Base-by-base conservation (phyloP, 2,329 filamentous ascomycete species). In the Claviceps fusiformis region DNA sequence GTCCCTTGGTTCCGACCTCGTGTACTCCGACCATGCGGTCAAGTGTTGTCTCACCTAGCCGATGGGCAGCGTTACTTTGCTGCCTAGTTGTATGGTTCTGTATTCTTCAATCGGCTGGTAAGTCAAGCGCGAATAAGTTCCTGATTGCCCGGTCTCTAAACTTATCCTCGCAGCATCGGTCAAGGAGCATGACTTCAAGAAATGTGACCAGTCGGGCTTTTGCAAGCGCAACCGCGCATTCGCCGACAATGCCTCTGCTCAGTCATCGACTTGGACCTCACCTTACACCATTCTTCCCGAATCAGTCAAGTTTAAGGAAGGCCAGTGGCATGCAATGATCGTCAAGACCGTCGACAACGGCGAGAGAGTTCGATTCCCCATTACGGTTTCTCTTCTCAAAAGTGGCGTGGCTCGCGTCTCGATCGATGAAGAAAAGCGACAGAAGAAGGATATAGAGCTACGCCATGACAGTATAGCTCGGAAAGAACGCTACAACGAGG, bases 171-270 rank as follows among this genome's bases (percentile, higher is more conserved):
- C 37, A 95, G 90, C 81, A 60, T 78, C 81, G 64, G 93, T 98
- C 53, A 98, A 98, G 74, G 87, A 95, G 67, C 84, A 95, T 64
- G 91, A 95, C 70, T 98, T 97, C 79, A 98, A 97, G 68, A 95
- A 87, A 64, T 98, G 93, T 74, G 75, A 87, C 62, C 92, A 98
- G 68, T 93, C 92, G 5, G 93, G 93, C 64, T 98, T 98, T 75
- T 98, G 93, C 74, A 93, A 90, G 68, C 87, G 93, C 61, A 97
- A 97, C 73, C 84, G 93, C 68, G 87, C 82, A 44, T 91, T 87
- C 67, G 93, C 93, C 67, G 91, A 97, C 71, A 75, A 80, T 59
- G 89, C 84, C 59, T 72, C 80, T 49, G 73, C 81, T 46, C 73
- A 81, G 55, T 83, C 81, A 57, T 77, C 81, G 9, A 75, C 77